Evolutionary conservation across 2,329 filamentous ascomycete species (phyloP).

Genomic region (Talaromyces albobiverticillius): DNA sequence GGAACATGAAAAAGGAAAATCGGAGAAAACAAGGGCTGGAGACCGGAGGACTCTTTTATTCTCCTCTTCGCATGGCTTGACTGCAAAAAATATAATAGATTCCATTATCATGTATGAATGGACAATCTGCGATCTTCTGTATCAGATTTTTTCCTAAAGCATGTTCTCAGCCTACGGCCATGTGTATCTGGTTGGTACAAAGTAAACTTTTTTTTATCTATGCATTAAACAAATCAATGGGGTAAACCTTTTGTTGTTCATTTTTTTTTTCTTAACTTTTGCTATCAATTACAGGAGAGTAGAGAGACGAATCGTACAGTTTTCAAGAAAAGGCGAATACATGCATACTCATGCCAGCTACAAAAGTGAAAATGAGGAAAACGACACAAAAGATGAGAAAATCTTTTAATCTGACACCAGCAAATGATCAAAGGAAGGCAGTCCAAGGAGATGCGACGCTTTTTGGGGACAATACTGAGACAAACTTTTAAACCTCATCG

Average conservation of each 20-base stretch:
- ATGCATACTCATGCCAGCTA: no score
- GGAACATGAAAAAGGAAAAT: constrained; percentile 9
- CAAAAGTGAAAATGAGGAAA: no score
- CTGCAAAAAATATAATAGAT: constrained; percentile 12
- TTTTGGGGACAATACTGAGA: no score
- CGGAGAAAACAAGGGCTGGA: background rate
- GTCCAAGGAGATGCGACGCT: no score
- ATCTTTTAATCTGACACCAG: no score
- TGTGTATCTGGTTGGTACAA: constrained; percentile 5
- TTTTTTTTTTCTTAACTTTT: background rate
- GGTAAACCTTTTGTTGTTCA: background rate
- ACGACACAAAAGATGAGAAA: no score
- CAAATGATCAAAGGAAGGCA: no score
- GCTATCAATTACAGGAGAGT: background rate
- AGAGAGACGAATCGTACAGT: background rate
- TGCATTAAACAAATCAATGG: background rate
- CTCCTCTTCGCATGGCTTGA: constrained; percentile 9
- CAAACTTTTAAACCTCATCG: no score
- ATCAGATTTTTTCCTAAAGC: background rate
- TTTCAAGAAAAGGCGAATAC: background rate
- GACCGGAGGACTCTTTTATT: background rate
- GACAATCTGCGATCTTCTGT: background rate
- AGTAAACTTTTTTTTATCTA: constrained; percentile 3
- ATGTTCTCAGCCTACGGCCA: background rate
- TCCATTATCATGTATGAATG: constrained; percentile 11